These are phyloP conservation scores for Coelastrella sp. DNA, from an alignment of 139 green algal genomes.

Conservation along the genomic window DNA sequence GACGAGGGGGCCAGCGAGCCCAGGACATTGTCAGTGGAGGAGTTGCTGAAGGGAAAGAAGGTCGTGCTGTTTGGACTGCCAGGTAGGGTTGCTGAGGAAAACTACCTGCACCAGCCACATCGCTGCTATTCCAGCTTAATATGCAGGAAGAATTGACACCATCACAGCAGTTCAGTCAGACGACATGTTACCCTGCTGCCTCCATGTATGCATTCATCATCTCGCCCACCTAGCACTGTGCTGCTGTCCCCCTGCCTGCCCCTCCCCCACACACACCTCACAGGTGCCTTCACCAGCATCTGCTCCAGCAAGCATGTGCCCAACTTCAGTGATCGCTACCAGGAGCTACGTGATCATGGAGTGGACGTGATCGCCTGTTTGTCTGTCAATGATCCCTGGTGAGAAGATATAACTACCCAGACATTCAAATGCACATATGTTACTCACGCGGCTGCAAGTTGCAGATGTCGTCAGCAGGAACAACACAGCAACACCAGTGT, in stretches of 20 bases:
- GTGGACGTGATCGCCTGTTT: conserved; percentile 47
- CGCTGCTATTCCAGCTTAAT: too few relatives aligned
- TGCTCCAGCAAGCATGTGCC: conserved; percentile 55
- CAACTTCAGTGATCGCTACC: conserved; percentile 23
- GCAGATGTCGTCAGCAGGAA: too few relatives aligned
- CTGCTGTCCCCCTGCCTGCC: not conserved
- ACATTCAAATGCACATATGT: too few relatives aligned
- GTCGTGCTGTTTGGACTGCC: conserved; percentile 49
- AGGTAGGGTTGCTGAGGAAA: too few relatives aligned
- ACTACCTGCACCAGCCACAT: too few relatives aligned
- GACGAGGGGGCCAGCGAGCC: conserved; percentile 39
- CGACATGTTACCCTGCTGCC: too few relatives aligned
- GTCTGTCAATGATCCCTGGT: conserved; percentile 41
- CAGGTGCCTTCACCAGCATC: conserved; percentile 51
- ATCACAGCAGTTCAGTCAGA: too few relatives aligned
- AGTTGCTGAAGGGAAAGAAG: conserved; percentile 46
- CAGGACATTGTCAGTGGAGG: not conserved
- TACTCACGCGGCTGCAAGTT: too few relatives aligned
- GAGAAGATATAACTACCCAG: too few relatives aligned
- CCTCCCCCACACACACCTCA: not conserved
- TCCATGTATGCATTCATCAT: too few relatives aligned
- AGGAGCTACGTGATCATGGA: conserved; percentile 38
- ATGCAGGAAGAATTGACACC: too few relatives aligned
- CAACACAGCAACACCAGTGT: too few relatives aligned
- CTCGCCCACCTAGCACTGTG: not conserved